phyloP scores from a whole-genome alignment of 352 stramenopile genomes.

The Phytophthora boehmeriae region DNA sequence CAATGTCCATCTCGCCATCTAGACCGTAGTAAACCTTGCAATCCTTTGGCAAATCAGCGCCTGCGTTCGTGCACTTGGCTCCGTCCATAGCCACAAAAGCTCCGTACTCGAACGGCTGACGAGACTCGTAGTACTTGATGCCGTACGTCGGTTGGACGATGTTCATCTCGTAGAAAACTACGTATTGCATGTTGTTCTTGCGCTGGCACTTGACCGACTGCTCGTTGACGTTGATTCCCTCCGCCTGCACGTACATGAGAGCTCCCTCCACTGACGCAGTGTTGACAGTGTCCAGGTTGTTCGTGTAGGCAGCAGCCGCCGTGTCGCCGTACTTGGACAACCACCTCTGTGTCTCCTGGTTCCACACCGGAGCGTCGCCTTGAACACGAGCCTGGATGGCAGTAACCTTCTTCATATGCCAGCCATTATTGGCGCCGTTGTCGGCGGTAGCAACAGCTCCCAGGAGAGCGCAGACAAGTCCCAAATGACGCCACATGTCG shows the following conservation, averaged over 20 bases:
- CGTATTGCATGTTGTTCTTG: slow-evolving; percentile 77
- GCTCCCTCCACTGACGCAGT: slow-evolving; percentile 64
- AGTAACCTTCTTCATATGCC: slow-evolving; percentile 54
- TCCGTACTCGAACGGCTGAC: slow-evolving; percentile 50
- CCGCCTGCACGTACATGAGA: slow-evolving; percentile 72
- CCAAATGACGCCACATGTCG: slow-evolving; percentile 29
- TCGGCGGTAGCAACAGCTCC: slow-evolving; percentile 5
- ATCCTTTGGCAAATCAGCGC: slow-evolving; percentile 32
- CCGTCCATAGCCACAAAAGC: slow-evolving; percentile 70
- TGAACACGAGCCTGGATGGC: slow-evolving; percentile 68
- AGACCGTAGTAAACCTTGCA: slow-evolving; percentile 62
- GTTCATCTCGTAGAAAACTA: slow-evolving; percentile 75
- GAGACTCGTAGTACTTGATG: slow-evolving; percentile 54
- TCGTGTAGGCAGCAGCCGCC: slow-evolving; percentile 37
- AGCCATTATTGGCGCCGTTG: slow-evolving; percentile 20
- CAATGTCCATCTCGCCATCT: slow-evolving; percentile 48
- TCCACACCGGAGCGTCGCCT: slow-evolving; percentile 47
- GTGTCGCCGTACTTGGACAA: slow-evolving; percentile 52
- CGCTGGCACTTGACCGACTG: slow-evolving; percentile 57
- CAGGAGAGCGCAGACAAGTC: slow-evolving; percentile 20
- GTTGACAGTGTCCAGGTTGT: slow-evolving; percentile 68
- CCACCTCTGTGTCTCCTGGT: slow-evolving; percentile 36
- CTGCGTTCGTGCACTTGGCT: slow-evolving; percentile 56
- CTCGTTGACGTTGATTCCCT: slow-evolving; percentile 65
- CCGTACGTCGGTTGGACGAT: slow-evolving; percentile 61